phyloP scores from a whole-genome alignment of 495 filamentous ascomycete species.

The Melanomma pulvis-pyrius region DNA sequence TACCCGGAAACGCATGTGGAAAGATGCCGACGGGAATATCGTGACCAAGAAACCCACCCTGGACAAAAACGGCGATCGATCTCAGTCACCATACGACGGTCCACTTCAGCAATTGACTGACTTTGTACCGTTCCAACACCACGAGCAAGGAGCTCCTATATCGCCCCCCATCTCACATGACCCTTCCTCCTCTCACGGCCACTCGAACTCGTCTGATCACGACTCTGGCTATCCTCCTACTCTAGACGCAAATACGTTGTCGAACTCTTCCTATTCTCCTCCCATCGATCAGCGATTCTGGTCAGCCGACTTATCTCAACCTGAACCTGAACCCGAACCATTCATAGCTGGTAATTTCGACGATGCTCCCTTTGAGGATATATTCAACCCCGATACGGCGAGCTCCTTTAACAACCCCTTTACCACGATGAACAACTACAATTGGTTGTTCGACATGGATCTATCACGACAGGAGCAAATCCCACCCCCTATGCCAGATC shows the following conservation, averaged over 20 bases:
- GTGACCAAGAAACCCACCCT: slow-evolving; percentile 44
- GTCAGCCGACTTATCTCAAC: slow-evolving; percentile 17
- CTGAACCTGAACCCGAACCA: slow-evolving; percentile 1
- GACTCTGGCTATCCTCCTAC: slow-evolving; percentile 24
- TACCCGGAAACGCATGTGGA: slow-evolving; percentile 63
- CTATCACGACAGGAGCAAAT: slow-evolving; percentile 17
- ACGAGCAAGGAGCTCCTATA: slow-evolving; percentile 24
- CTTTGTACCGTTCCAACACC: slow-evolving; percentile 17
- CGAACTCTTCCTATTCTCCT: slow-evolving; percentile 3
- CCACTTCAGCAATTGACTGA: background rate
- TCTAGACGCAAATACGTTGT: slow-evolving; percentile 16
- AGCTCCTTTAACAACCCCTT: slow-evolving; percentile 62
- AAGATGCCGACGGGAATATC: slow-evolving; percentile 59
- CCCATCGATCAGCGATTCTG: slow-evolving; percentile 26
- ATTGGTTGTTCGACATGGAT: slow-evolving; percentile 57
- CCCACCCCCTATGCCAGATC: slow-evolving; percentile 7
- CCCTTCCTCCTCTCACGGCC: slow-evolving; percentile 19
- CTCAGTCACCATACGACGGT: background rate
- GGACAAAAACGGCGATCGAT: background rate
- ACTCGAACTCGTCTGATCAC: slow-evolving; percentile 19
- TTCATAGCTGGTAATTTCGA: slow-evolving; percentile 11
- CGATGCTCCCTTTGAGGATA: slow-evolving; percentile 48
- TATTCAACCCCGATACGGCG: slow-evolving; percentile 51
- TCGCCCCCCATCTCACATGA: slow-evolving; percentile 36
- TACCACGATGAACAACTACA: slow-evolving; percentile 58